These are phyloP conservation scores for Phytophthora podocarpi DNA, from an alignment of 352 stramenopile species.

Conservation along the genomic window DNA sequence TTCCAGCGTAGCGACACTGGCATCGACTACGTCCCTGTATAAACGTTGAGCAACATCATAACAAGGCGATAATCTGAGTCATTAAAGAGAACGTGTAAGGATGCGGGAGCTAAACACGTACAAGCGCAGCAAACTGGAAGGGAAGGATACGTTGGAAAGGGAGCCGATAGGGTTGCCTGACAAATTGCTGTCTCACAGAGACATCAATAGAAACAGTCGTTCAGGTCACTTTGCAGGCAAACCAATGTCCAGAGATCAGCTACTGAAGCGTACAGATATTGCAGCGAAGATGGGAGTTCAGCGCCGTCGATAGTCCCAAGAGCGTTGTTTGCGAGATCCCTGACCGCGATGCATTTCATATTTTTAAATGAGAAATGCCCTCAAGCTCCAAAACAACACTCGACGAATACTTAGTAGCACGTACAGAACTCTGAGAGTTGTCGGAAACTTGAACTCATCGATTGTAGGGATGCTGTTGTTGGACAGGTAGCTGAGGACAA, in stretches of 20 bases:
- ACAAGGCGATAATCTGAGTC: background rate
- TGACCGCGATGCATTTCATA: background rate
- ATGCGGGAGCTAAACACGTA: conserved; percentile 17
- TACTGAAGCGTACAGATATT: conserved; percentile 27
- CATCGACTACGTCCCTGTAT: conserved; percentile 25
- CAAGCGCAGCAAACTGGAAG: conserved; percentile 37
- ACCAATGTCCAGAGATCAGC: no score
- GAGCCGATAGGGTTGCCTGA: conserved; percentile 44
- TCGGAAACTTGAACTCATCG: conserved; percentile 25
- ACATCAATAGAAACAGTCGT: background rate
- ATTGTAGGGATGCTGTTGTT: conserved; percentile 44
- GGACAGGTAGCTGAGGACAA: conserved; percentile 25
- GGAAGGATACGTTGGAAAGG: conserved; percentile 29
- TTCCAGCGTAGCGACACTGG: conserved; percentile 35
- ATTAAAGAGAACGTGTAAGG: background rate
- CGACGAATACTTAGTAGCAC: background rate
- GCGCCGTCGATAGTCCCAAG: conserved; percentile 17
- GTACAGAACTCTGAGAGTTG: conserved; percentile 32
- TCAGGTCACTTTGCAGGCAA: no score
- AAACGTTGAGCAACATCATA: no score
- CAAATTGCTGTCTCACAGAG: conserved; percentile 34
- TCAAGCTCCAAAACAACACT: no score
- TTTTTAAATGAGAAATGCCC: no score
- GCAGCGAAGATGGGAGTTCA: conserved; percentile 17
- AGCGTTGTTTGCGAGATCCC: conserved; percentile 31